These are phyloP conservation scores for Penicillium odoratum DNA, from an alignment of 495 filamentous ascomycete genomes.

Conservation along the genomic window DNA sequence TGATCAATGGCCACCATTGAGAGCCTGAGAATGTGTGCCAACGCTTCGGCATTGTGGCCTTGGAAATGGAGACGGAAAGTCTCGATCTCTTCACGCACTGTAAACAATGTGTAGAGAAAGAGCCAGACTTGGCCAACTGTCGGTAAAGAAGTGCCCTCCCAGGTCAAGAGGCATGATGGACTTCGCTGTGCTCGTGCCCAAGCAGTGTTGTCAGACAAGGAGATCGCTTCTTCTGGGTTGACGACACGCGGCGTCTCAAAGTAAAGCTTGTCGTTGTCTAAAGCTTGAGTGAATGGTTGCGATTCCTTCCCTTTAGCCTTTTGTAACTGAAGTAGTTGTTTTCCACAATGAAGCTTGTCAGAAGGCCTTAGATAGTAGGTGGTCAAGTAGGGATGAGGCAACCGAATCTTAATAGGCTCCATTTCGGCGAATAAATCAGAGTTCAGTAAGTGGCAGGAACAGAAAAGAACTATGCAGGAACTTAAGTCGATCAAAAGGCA, in stretches of 20 bases:
- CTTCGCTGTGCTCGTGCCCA: conserved; percentile 39
- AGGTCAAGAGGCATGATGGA: conserved; percentile 22
- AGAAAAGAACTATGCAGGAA: background rate
- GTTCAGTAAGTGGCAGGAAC: background rate
- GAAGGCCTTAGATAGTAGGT: conserved; percentile 16
- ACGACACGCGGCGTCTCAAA: conserved; percentile 3
- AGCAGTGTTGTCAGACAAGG: conserved; percentile 32
- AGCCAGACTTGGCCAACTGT: conserved; percentile 57
- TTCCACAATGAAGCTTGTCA: background rate
- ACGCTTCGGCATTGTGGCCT: conserved; percentile 7
- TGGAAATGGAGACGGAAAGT: conserved; percentile 16
- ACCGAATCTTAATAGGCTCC: conserved; percentile 12
- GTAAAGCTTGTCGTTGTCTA: conserved; percentile 21
- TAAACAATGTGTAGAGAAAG: conserved; percentile 49
- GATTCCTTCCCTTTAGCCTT: conserved; percentile 10
- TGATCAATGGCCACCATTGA: conserved; percentile 23
- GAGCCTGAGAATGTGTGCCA: conserved; percentile 13
- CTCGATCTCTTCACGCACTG: conserved; percentile 13
- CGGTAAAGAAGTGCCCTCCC: conserved; percentile 31
- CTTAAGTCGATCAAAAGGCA: background rate
- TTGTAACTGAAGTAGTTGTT: conserved; percentile 7
- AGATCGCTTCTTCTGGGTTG: conserved; percentile 8
- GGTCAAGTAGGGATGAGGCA: conserved; percentile 20
- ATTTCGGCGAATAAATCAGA: background rate
- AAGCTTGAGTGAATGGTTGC: conserved; percentile 14